Conservation (phyloP, 495 filamentous ascomycete genomes). For the Aspergillus sclerotiicarbonarius region DNA sequence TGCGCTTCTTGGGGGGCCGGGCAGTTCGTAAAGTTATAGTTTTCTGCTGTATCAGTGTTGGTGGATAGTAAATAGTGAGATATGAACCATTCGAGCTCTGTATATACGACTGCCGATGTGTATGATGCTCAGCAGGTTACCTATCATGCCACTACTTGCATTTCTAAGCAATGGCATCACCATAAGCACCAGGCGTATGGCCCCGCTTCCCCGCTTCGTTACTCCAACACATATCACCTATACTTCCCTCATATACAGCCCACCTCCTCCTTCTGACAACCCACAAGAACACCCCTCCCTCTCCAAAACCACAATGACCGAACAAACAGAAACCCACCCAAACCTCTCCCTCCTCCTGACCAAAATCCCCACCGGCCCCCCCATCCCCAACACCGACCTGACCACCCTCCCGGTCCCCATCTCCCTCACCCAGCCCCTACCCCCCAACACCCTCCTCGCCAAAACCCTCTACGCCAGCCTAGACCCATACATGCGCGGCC, state of each 20-base stretch:
- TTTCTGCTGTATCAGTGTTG: not conserved
- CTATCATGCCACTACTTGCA: too few relatives aligned
- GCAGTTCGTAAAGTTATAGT: conserved; percentile 48
- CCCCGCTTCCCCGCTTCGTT: too few relatives aligned
- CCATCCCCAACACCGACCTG: not conserved
- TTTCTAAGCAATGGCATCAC: too few relatives aligned
- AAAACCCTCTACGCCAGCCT: conserved; percentile 63
- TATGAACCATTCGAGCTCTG: too few relatives aligned
- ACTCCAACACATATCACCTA: too few relatives aligned
- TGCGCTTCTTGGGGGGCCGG: conserved; percentile 89
- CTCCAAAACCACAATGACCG: too few relatives aligned
- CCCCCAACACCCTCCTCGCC: conserved; percentile 44
- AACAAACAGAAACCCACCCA: not conserved
- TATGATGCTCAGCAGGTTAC: too few relatives aligned
- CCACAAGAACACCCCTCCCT: too few relatives aligned
- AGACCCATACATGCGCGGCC: conserved; percentile 74
- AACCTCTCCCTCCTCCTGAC: not conserved
- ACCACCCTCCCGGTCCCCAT: not conserved
- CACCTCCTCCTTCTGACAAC: too few relatives aligned
- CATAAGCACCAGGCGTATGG: too few relatives aligned
- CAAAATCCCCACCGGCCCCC: not conserved
- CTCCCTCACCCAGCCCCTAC: not conserved
- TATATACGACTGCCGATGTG: too few relatives aligned
- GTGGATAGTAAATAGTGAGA: not conserved
- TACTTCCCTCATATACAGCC: too few relatives aligned